Base-by-base conservation (phyloP, 306 rosid genomes). In the Delonix regia region DNA sequence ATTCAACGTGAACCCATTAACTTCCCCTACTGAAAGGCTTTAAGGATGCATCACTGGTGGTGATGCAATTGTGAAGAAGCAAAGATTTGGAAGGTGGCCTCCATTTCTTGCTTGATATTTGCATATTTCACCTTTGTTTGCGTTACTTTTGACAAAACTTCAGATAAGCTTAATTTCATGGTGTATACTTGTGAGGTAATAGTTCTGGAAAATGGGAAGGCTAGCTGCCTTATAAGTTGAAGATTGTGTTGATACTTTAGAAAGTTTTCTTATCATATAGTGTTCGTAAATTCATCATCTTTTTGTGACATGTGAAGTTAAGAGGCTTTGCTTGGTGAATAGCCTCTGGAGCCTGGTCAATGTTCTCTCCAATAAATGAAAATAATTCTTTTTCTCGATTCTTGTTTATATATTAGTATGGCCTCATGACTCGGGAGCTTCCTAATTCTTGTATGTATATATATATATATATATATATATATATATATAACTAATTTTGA, bases 1-100 rank as follows among this genome's bases (percentile, higher is more conserved):
- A 13, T 95, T 71, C 97, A 93, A 73, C 83, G 30, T 2, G 94
- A 91, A 56, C 90, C 92, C 38, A 83, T 89, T 76, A 66, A 78
- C 75, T 89, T 64, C 77, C 83, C 86, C 47, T 83, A 79, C 56
- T 82, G 76, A 82, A 56, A 49, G 15, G 63, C 44, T 44, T 25
- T 42, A 1, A 51, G 25, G 55, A 11, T 74, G 28, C 53, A 44
- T 61, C 39, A 33, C 30, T 34, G 49, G 53, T 42, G 78, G 69
- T 30, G 67, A 68, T 73, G 78, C 78, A 69, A 47, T 68, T 27
- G 5, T 6, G 25, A 39, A 39, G 71, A 68, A 75, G 15, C 12
- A 77, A 71, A 66, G 62, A 61, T 56, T 64, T 77, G 79, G 48
- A 55, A 56, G 62, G 25, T 70, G 63, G 61, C 66, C 19, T 25